Evolutionary conservation across 2,329 filamentous ascomycete genomes (phyloP), one percentile per base, ranked within the genome.

Genomic region (Neopestalotiopsis rosae): DNA sequence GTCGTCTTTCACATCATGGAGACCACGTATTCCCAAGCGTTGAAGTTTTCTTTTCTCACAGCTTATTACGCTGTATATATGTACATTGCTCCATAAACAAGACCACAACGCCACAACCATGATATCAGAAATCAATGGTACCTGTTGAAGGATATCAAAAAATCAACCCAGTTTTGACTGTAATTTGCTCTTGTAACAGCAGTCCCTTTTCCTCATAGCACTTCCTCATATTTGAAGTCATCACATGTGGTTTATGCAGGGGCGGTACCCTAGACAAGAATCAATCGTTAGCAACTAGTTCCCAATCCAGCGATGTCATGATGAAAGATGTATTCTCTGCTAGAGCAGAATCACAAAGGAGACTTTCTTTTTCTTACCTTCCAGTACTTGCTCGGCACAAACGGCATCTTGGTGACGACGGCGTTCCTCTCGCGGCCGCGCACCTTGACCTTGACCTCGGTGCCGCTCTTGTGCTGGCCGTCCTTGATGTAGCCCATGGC

Each of bases 401-500:
- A 97, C 1, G 95, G 95, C 94, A 97, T 96, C 85, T 95, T 95
- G 9, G 90, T 87, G 40, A 97, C 92, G 3, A 88, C 87, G 1
- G 91, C 94, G 81, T 90, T 90, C 75, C 94, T 89, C 77, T 88
- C 85, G 83, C 91, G 93, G 24, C 94, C 94, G 66, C 95, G 86
- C 2, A 97, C 91, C 52, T 94, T 80, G 4, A 97, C 90, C 20
- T 90, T 88, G 6, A 97, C 84, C 82, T 95, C 91, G 1, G 94
- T 97, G 12, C 94, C 94, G 40, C 88, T 86, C 87, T 97, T 97
- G 80, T 97, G 94, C 78, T 91, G 82, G 0, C 94, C 94, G 71
- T 93, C 90, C 81, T 90, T 89, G 77, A 98, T 86, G 78, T 97
- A 97, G 0, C 91, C 96, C 96, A 99, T 99, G 68, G 95, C 94